Evolutionary conservation across 73 alveolate species (phyloP).

Genomic region (Blepharisma japonicum): DNA sequence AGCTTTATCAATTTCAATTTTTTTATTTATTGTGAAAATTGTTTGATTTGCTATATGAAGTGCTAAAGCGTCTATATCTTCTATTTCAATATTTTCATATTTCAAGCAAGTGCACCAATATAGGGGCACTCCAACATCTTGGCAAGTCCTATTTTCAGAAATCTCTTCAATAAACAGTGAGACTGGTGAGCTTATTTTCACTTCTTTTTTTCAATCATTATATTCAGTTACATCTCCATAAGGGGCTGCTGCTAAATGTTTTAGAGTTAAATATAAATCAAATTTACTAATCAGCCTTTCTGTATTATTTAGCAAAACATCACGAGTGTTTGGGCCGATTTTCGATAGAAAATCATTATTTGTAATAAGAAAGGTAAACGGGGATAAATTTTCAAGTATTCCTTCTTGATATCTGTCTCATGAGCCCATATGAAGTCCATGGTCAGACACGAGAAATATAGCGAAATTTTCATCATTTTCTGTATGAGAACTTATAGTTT

Average conservation of each 20-base stretch:
- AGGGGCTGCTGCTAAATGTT: slow-evolving; percentile 5
- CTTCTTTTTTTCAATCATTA: not conserved
- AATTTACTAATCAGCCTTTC: not conserved
- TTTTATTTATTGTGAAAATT: too few relatives aligned
- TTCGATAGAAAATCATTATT: not conserved
- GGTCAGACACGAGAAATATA: not conserved
- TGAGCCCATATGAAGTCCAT: not conserved
- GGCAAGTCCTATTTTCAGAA: not conserved
- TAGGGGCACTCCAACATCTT: not conserved
- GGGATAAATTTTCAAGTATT: not conserved
- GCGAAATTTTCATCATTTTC: slow-evolving; percentile 1
- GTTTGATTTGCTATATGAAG: too few relatives aligned
- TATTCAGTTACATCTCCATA: not conserved
- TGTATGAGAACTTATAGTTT: not conserved
- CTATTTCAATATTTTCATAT: not conserved
- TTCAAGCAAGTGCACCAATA: not conserved
- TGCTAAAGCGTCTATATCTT: not conserved
- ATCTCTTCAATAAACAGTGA: slow-evolving; percentile 3
- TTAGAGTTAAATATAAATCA: not conserved
- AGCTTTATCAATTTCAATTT: too few relatives aligned
- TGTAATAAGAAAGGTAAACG: not conserved
- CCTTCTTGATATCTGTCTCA: not conserved
- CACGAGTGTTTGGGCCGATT: slow-evolving; percentile 1
- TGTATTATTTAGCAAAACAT: not conserved
- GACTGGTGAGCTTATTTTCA: not conserved